Evolutionary conservation across 2,329 filamentous ascomycete species (phyloP).

Genomic region (Aspergillus quadricinctus): DNA sequence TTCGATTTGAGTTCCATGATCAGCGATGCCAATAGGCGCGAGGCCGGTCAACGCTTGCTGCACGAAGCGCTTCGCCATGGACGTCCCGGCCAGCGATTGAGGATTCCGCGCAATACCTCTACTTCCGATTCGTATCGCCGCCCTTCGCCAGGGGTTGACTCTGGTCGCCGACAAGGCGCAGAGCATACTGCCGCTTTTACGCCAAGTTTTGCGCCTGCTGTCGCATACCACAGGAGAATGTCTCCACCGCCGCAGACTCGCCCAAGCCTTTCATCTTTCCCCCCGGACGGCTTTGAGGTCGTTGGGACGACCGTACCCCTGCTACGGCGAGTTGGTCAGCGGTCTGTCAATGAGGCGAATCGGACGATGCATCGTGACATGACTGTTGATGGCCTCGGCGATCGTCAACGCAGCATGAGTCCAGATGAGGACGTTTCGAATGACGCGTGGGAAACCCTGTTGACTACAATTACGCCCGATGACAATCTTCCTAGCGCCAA

Average conservation of each 20-base stretch:
- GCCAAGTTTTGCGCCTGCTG: slow-evolving; percentile 43
- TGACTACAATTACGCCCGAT: slow-evolving; percentile 76
- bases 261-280: slow-evolving; percentile 19
- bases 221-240: slow-evolving; percentile 23
- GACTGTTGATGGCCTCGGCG: slow-evolving; percentile 68
- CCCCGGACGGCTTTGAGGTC: slow-evolving; percentile 17
- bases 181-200: slow-evolving; percentile 31
- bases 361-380: slow-evolving; percentile 16
- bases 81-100: slow-evolving; percentile 30
- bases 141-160: slow-evolving; percentile 17
- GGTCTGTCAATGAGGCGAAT: slow-evolving; percentile 22
- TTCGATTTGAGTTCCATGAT: slow-evolving; percentile 21
- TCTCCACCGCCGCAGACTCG: slow-evolving; percentile 16
- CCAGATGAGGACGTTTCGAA: slow-evolving; percentile 51
- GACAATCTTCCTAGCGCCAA: slow-evolving; percentile 72
- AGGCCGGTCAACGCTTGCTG: slow-evolving; percentile 32
- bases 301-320: slow-evolving; percentile 22
- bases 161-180: slow-evolving; percentile 11
- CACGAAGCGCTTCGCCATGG: slow-evolving; percentile 31
- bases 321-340: slow-evolving; percentile 33
- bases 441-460: slow-evolving; percentile 72
- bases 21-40: slow-evolving; percentile 25
- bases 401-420: slow-evolving; percentile 78
- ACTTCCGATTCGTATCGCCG: slow-evolving; percentile 24
- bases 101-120: slow-evolving; percentile 34